Evolutionary conservation across 805 yeast species (phyloP).

Genomic region (Kurtzmaniella cleridarum): DNA sequence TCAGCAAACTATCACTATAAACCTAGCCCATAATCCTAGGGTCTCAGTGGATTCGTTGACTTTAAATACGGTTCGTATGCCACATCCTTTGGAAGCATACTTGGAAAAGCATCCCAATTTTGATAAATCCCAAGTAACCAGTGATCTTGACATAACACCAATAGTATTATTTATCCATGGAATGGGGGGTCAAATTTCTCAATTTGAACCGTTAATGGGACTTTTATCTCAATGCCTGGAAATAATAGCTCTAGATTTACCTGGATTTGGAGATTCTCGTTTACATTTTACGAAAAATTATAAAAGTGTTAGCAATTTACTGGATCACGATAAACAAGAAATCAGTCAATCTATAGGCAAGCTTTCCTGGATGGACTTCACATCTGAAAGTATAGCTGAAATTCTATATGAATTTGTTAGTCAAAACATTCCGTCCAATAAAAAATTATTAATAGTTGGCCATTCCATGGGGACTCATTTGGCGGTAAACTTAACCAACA

Average conservation of each 20-base stretch:
- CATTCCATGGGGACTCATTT: slow-evolving; percentile 73
- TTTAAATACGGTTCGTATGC: slow-evolving; percentile 40
- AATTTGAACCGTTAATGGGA: slow-evolving; percentile 70
- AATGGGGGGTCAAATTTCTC: slow-evolving; percentile 83
- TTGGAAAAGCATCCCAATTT: slow-evolving; percentile 7
- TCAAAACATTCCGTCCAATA: slow-evolving; percentile 32
- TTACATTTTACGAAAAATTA: slow-evolving; percentile 8
- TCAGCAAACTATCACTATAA: slow-evolving; percentile 34
- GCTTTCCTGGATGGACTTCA: slow-evolving; percentile 38
- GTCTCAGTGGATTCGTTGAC: slow-evolving; percentile 30
- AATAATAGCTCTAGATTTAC: slow-evolving; percentile 70
- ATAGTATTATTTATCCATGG: slow-evolving; percentile 75
- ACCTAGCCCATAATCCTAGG: slow-evolving; percentile 15
- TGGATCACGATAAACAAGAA: slow-evolving; percentile 25
- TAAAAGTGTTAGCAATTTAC: slow-evolving; percentile 15
- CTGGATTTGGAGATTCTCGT: slow-evolving; percentile 73
- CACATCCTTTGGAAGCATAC: slow-evolving; percentile 42
- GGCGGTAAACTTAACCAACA: slow-evolving; percentile 39
- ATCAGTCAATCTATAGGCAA: slow-evolving; percentile 23
- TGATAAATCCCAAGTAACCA: slow-evolving; percentile 8
- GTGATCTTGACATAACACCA: slow-evolving; percentile 46
- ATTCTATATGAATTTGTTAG: slow-evolving; percentile 32
- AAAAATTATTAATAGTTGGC: slow-evolving; percentile 49
- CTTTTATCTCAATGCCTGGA: slow-evolving; percentile 58
- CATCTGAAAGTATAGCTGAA: slow-evolving; percentile 36